Evolutionary conservation across 441 rosid genomes (phyloP).

Genomic region (Populus hybrid): DNA sequence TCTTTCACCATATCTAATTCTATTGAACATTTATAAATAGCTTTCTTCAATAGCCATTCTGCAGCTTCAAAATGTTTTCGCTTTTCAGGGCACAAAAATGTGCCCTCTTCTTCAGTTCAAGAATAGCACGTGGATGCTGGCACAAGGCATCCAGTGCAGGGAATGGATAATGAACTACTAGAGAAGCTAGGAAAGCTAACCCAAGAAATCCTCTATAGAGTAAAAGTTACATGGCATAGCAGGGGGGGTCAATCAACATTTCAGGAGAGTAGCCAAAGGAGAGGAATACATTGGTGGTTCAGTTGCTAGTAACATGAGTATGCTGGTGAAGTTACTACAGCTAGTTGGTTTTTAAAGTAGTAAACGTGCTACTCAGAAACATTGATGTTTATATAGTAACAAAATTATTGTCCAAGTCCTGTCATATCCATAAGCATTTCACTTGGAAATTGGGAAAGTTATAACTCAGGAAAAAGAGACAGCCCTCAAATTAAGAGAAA

Average conservation of each 20-base stretch:
- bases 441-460: neutral
- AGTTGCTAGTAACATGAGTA: slow-evolving; percentile 2
- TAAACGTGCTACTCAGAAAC: neutral
- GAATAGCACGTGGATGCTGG: neutral
- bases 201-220: neutral
- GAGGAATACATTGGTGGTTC: neutral
- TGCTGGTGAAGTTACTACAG: neutral
- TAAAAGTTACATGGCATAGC: neutral
- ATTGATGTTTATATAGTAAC: neutral
- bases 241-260: neutral
- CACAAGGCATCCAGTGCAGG: neutral
- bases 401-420: neutral
- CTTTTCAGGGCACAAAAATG: neutral
- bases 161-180: neutral
- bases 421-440: neutral
- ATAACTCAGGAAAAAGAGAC: neutral
- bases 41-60: neutral
- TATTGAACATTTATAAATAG: neutral
- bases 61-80: neutral
- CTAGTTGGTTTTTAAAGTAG: neutral
- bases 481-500: slow-evolving; percentile 11
- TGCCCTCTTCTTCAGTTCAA: neutral
- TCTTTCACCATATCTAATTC: neutral
- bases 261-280: slow-evolving; percentile 4
- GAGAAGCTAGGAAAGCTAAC: neutral